Conservation (phyloP, 2,329 filamentous ascomycete species). For the Chaetomiaceae sp. region DNA sequence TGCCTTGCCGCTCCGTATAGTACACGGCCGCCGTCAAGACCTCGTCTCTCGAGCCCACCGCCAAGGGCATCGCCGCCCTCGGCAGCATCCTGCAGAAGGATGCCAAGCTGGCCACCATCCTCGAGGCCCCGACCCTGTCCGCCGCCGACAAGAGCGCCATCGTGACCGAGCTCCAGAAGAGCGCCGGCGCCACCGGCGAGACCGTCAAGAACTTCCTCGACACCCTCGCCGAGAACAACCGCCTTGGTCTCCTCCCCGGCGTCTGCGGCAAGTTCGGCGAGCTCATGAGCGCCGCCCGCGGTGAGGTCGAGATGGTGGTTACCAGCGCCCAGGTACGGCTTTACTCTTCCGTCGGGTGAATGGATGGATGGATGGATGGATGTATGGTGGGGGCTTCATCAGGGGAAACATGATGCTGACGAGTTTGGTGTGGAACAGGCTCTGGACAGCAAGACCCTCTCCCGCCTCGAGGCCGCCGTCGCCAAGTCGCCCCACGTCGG, state of each 20-base stretch:
- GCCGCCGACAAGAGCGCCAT: slow-evolving; percentile 78
- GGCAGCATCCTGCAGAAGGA: slow-evolving; percentile 72
- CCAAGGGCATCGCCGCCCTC: slow-evolving; percentile 72
- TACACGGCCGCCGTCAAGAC: slow-evolving; percentile 95
- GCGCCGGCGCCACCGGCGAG: slow-evolving; percentile 66
- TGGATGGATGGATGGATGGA: too few species aligned
- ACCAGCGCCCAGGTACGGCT: slow-evolving; percentile 78
- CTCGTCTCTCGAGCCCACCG: slow-evolving; percentile 76
- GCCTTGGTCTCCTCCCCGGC: slow-evolving; percentile 73
- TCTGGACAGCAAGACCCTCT: slow-evolving; percentile 82
- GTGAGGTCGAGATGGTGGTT: slow-evolving; percentile 89
- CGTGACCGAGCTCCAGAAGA: slow-evolving; percentile 82
- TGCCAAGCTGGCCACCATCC: slow-evolving; percentile 69
- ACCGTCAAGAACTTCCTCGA: slow-evolving; percentile 91
- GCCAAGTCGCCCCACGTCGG: slow-evolving; percentile 84
- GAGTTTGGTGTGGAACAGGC: slow-evolving; percentile 44
- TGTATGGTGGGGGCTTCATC: too few species aligned
- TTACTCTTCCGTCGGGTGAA: not conserved
- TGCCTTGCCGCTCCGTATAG: slow-evolving; percentile 42
- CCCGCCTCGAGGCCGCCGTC: slow-evolving; percentile 80
- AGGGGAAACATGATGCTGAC: slow-evolving; percentile 25
- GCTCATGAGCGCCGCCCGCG: slow-evolving; percentile 82
- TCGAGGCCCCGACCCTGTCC: slow-evolving; percentile 75
- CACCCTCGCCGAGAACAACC: slow-evolving; percentile 94
- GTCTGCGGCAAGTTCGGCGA: slow-evolving; percentile 82